phyloP scores from a whole-genome alignment of 495 filamentous ascomycete species.

The Choiromyces venosus region DNA sequence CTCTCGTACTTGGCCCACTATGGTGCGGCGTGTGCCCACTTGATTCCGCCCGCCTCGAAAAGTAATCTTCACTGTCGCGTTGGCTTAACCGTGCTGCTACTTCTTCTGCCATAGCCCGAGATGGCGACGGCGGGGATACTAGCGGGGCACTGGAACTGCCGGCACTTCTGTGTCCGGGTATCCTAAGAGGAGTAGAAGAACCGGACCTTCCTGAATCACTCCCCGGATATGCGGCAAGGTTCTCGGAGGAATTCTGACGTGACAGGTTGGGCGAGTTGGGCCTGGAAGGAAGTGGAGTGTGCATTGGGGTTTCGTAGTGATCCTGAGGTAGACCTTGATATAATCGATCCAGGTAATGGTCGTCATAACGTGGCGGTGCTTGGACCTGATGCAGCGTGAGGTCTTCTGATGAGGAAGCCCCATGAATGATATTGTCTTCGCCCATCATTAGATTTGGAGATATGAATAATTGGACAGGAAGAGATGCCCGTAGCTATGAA shows the following conservation, averaged over 20 bases:
- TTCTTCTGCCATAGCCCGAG: slow-evolving; percentile 9
- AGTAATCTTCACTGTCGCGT: slow-evolving; percentile 16
- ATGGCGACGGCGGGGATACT: slow-evolving; percentile 14
- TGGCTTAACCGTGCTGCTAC: slow-evolving; percentile 18
- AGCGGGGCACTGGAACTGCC: background rate
- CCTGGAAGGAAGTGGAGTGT: slow-evolving; percentile 65
- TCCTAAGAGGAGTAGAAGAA: slow-evolving; percentile 9
- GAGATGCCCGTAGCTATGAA: slow-evolving; percentile 66
- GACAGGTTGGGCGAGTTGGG: slow-evolving; percentile 74
- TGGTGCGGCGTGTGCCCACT: background rate
- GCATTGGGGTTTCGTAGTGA: slow-evolving; percentile 67
- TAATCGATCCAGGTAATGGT: slow-evolving; percentile 79
- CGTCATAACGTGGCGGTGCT: slow-evolving; percentile 81
- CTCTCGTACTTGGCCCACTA: slow-evolving; percentile 21
- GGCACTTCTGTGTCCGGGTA: slow-evolving; percentile 17
- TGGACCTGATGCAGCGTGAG: slow-evolving; percentile 47
- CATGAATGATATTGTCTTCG: slow-evolving; percentile 61
- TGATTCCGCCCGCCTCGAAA: slow-evolving; percentile 21
- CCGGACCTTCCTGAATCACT: slow-evolving; percentile 28
- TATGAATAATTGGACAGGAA: slow-evolving; percentile 86
- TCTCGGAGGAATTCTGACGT: slow-evolving; percentile 70
- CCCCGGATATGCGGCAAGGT: slow-evolving; percentile 52
- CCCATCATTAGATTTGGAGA: slow-evolving; percentile 83
- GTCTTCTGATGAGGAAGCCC: slow-evolving; percentile 48
- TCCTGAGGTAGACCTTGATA: slow-evolving; percentile 76